phyloP scores from a whole-genome alignment of 306 rosid species.

The Inga laurina region DNA sequence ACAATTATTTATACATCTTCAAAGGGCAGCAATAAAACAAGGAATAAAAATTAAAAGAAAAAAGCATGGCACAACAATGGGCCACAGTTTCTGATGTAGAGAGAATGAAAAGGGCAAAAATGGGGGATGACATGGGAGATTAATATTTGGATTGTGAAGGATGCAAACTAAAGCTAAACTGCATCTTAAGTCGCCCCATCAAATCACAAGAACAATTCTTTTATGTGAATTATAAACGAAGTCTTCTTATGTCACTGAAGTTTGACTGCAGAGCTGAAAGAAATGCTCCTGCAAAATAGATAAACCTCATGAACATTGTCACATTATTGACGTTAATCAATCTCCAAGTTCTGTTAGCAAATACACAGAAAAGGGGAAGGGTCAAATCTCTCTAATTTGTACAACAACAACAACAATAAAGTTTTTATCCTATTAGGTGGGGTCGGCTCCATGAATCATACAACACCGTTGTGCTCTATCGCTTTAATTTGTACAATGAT shows the following conservation, averaged over 20 bases:
- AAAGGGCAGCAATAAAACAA: constrained; percentile 1
- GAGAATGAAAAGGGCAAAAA: constrained; percentile 36
- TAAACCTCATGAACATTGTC: constrained; percentile 28
- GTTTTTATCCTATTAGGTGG: neutral
- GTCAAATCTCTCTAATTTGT: neutral
- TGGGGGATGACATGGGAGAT: constrained; percentile 25
- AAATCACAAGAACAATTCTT: constrained; percentile 22
- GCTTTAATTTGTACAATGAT: neutral
- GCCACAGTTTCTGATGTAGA: constrained; percentile 30
- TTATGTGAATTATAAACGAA: constrained; percentile 56
- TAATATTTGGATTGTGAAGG: constrained; percentile 26
- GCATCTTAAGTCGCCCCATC: constrained; percentile 35
- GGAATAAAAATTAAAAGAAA: neutral
- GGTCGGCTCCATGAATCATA: neutral
- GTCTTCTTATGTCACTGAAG: constrained; percentile 84
- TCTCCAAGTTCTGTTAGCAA: neutral
- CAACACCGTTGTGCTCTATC: no score
- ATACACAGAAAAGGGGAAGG: neutral
- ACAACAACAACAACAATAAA: neutral
- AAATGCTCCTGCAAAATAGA: constrained; percentile 72
- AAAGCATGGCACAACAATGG: constrained; percentile 31
- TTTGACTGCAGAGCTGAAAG: constrained; percentile 73
- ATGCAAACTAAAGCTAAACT: constrained; percentile 24
- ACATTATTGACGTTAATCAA: neutral
- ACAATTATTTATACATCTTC: constrained; percentile 32